Conservation (phyloP, 2,329 filamentous ascomycete genomes). For the Aspergillus cejpii region DNA sequence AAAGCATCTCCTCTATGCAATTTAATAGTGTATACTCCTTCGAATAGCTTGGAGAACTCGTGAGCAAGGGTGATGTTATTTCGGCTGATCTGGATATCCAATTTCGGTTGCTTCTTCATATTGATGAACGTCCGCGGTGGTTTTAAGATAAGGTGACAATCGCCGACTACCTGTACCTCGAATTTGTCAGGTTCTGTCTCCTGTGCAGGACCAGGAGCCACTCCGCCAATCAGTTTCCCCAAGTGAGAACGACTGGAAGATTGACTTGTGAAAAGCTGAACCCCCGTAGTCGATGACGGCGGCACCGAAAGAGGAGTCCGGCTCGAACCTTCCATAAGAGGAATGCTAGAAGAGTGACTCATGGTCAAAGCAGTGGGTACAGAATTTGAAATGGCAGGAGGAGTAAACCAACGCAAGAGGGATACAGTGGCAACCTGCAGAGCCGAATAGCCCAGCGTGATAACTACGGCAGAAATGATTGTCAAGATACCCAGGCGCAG, state of each 20-base stretch:
- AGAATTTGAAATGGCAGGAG: slow-evolving; percentile 20
- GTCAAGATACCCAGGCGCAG: slow-evolving; percentile 26
- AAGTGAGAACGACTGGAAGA: slow-evolving; percentile 17
- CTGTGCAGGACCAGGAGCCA: slow-evolving; percentile 17
- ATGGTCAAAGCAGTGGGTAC: slow-evolving; percentile 11
- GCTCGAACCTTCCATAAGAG: slow-evolving; percentile 14
- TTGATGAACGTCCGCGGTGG: slow-evolving; percentile 41
- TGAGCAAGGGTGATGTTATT: slow-evolving; percentile 38
- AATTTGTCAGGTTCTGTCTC: slow-evolving; percentile 38
- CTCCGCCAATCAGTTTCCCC: slow-evolving; percentile 22
- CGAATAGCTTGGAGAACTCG: slow-evolving; percentile 46
- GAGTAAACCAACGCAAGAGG: slow-evolving; percentile 22
- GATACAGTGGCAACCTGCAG: slow-evolving; percentile 22
- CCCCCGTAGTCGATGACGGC: slow-evolving; percentile 16
- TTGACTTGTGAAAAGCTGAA: slow-evolving; percentile 14
- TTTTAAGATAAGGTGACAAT: slow-evolving; percentile 49
- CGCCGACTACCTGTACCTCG: slow-evolving; percentile 49
- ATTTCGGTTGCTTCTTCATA: slow-evolving; percentile 42
- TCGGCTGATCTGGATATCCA: slow-evolving; percentile 46
- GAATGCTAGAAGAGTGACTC: slow-evolving; percentile 17
- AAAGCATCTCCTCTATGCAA: slow-evolving; percentile 46
- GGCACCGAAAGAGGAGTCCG: slow-evolving; percentile 24
- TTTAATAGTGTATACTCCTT: slow-evolving; percentile 49
- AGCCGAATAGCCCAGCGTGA: slow-evolving; percentile 29
- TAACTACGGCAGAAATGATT: slow-evolving; percentile 24